Evolutionary conservation across 2,329 filamentous ascomycete genomes (phyloP), one percentile per base, ranked within the genome.

Genomic region (Penicillium aurantiogriseum): DNA sequence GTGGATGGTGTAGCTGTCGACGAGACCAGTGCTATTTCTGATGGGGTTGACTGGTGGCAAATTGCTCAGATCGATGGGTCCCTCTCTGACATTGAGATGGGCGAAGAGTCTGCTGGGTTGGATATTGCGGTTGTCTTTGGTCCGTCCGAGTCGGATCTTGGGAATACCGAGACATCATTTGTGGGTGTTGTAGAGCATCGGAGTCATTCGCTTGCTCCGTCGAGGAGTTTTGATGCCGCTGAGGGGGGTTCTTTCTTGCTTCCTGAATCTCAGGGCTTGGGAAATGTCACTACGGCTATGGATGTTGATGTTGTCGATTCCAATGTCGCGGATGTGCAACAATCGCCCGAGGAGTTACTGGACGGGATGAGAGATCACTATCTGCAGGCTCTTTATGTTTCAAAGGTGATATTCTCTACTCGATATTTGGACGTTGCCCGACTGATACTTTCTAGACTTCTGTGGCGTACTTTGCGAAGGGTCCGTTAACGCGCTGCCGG

Each of bases 381-480:
- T 64, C 50, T 79, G 13, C 74, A 77, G 54, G 71, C 75, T 57
- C 70, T 79, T 35, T 79, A 79, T 54, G 65, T 75, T 5, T 78
- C 76, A 33, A 78, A 78, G 69, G 75, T 76, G 57, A 54, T 51
- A 8, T 35, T 23, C 19, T 57, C 17, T 4, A 15, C 7, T 23
- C 25, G 9, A 19, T 43, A 38, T 35, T 19, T 45, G 23, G 17
- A 5, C 10, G 2, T 17, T 53, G 35, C 39, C 62, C 68, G 19
- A 70, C 56, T 56, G 35, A 39, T 25, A n/a, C 10, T 57, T 27
- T 29, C 13, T 48, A 79, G 71, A 76, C 78, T n/a, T 80, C 78
- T 29, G 68, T 81, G 53, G 79, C 79, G 53, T 81, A 81, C 63
- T 81, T 81, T 64, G 78, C 78, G 36, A 81, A 81, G 68, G 79